Base-by-base conservation (phyloP, 2,329 filamentous ascomycete species). In the Fusarium praegraminearum region DNA sequence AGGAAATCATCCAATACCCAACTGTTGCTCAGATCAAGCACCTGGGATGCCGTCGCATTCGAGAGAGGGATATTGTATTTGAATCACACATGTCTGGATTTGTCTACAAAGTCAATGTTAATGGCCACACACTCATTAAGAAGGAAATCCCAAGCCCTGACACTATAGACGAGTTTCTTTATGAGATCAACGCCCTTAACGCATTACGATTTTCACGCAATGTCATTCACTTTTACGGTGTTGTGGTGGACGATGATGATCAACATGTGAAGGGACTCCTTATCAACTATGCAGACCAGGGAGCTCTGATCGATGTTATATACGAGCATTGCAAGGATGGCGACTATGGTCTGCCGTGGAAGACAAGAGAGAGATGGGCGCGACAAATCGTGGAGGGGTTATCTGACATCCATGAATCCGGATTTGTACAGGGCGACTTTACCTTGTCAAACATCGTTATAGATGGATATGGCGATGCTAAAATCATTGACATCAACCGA, bases 401-500 rank as follows among this genome's bases (percentile, higher is more conserved):
- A 5, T 90, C 93, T 2, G 94, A 98, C 74, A 95, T 99, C 32
- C 96, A 99, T 75, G 95, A 98, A 79, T 91, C 93, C 24, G 96
- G 96, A 7, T 98, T 97, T 78, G 96, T 99, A 13, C 96, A 99
- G 77, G 96, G 96, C 26, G 96, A 99, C 77, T 98, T 99, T 71
- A 99, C 96, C 0, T 85, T 99, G 30, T 97, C 94, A 7, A 99
- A 99, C 77, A 97, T 99, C 70, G 96, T 99, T 65, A 91, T 99
- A 75, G 93, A 98, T 78, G 85, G 86, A 15, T 81, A 91, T 44
- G 90, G 94, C 76, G 87, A 98, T 76, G 96, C 95, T 11, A 95
- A 97, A 75, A 98, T 99, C 71, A 99, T 99, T 76, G 96, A 99
- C 79, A 98, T 99, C 82, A 99, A 99, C 81, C 88, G 96, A 57